These are phyloP conservation scores for Flaveria floridana DNA, from an alignment of 140 eudicot genomes.

Conservation along the genomic window DNA sequence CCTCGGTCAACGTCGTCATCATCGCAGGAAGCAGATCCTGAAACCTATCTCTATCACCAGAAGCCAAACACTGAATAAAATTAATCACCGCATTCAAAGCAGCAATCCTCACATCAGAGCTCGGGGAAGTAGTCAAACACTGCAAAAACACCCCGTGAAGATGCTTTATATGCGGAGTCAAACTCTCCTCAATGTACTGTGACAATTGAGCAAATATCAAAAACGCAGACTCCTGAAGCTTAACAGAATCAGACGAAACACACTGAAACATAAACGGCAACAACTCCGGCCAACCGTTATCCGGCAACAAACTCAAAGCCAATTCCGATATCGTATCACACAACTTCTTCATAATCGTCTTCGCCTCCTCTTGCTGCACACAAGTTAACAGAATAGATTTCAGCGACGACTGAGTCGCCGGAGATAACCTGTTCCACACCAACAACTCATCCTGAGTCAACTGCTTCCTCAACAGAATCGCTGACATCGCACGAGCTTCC, in stretches of 20 bases:
- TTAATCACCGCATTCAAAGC: conserved; percentile 82
- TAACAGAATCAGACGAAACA: conserved; percentile 53
- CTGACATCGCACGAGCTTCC: conserved; percentile 84
- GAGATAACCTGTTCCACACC: conserved; percentile 66
- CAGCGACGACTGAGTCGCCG: conserved; percentile 54
- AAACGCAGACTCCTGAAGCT: conserved; percentile 82
- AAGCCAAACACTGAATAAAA: conserved; percentile 76
- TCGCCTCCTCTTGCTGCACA: conserved; percentile 66
- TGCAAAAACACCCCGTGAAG: conserved; percentile 73
- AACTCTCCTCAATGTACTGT: conserved; percentile 73
- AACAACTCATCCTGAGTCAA: conserved; percentile 67
- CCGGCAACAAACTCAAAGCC: conserved; percentile 66
- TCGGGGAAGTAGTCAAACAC: conserved; percentile 53
- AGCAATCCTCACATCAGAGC: conserved; percentile 78
- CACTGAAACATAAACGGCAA: conserved; percentile 96
- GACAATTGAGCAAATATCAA: conserved; percentile 85
- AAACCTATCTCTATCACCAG: conserved; percentile 79
- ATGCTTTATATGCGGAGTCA: conserved; percentile 59
- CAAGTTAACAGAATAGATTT: conserved; percentile 57
- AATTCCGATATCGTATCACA: conserved; percentile 90
- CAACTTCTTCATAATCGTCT: conserved; percentile 64
- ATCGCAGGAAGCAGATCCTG: conserved; percentile 91
- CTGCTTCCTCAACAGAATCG: conserved; percentile 75
- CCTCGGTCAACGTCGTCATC: conserved; percentile 92
- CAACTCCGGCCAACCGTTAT: conserved; percentile 75